Evolutionary conservation across 2,329 filamentous ascomycete genomes (phyloP), one percentile per base, ranked within the genome.

Genomic region (Chaetomium strumarium): DNA sequence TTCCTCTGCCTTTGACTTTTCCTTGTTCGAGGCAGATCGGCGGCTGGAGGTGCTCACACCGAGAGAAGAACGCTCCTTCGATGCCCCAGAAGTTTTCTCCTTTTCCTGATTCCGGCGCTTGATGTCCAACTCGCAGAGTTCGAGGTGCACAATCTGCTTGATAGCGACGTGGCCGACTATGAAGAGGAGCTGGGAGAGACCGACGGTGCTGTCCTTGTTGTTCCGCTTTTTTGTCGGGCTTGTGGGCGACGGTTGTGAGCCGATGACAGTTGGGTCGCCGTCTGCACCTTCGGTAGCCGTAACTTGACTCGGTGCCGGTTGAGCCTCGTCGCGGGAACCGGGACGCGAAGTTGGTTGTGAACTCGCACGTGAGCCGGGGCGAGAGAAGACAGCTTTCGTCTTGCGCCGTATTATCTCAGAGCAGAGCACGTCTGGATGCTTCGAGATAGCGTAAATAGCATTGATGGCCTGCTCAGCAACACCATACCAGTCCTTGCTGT

Each of bases 91-190:
- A n/a, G 72, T 64, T 73, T 90, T 91, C 65, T 93, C 88, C 62
- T 90, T 89, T 55, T 93, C 89, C 38, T 88, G 86, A 75, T 99
- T 99, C 60, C 92, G 82, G 49, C 92, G 87, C 75, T 99, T 99
- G 71, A 99, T 99, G 69, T 99, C 93, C 46, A 93, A 83, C 66
- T 99, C 93, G 67, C 91, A 96, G n/a, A 97, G 78, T 64, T 99
- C 93, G 11, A 99, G 80, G 67, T 99, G 93, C 0, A 99, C 95
- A 62, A 99, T 99, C 67, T 99, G 95, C 72, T 99, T 99, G 66
- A 99, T 93, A 13, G 93, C 93, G 44, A 97, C 88, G 65, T 99
- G 93, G 0, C 93, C 93, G 30, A 97, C 92, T 34, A 96, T 86
- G 66, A 97, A 97, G 0, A 99, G 77, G 2, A 99, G 78, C 64